A percentile compares a stretch with the other conserved stretches of the same genome.
These are phyloP conservation scores for Tylopilus sp. DNA, from an alignment of 1,284 basidiomycete species.

Conservation along the genomic window DNA sequence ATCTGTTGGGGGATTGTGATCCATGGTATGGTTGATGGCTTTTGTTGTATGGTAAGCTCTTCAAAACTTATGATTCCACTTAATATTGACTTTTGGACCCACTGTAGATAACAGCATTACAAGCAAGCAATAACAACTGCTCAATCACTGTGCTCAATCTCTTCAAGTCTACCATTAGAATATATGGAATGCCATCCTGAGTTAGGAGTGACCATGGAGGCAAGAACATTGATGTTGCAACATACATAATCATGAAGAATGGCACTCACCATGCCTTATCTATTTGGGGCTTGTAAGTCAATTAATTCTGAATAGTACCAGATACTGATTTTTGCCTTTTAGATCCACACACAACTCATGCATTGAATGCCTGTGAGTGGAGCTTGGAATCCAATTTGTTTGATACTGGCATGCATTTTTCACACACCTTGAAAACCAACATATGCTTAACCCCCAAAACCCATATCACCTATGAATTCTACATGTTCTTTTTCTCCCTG, in stretches of 20 bases:
- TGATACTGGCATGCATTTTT: slow-evolving; percentile 43
- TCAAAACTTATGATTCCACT: background rate
- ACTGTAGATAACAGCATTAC: slow-evolving; percentile 12
- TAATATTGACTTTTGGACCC: background rate
- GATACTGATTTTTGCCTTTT: background rate
- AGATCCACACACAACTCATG: slow-evolving; percentile 21
- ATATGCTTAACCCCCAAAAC: slow-evolving; percentile 32
- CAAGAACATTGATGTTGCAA: slow-evolving; percentile 40
- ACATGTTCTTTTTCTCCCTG: slow-evolving; percentile 37
- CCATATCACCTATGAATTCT: slow-evolving; percentile 42
- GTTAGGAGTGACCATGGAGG: slow-evolving; percentile 39
- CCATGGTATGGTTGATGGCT: slow-evolving; percentile 56
- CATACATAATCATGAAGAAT: slow-evolving; percentile 33
- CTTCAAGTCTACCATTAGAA: slow-evolving; percentile 21
- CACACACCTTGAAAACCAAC: slow-evolving; percentile 28
- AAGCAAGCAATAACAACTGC: slow-evolving; percentile 40
- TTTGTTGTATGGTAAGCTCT: slow-evolving; percentile 44
- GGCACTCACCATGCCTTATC: slow-evolving; percentile 38
- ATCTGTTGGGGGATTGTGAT: slow-evolving; percentile 59
- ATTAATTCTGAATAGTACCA: background rate
- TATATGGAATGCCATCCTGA: slow-evolving; percentile 20
- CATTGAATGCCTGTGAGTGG: slow-evolving; percentile 53
- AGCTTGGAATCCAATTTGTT: slow-evolving; percentile 38
- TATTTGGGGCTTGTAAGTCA: slow-evolving; percentile 40
- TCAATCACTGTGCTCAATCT: slow-evolving; percentile 37